These are phyloP conservation scores for Penicillium sp. DNA, from an alignment of 2,329 filamentous ascomycete genomes.

Conservation along the genomic window DNA sequence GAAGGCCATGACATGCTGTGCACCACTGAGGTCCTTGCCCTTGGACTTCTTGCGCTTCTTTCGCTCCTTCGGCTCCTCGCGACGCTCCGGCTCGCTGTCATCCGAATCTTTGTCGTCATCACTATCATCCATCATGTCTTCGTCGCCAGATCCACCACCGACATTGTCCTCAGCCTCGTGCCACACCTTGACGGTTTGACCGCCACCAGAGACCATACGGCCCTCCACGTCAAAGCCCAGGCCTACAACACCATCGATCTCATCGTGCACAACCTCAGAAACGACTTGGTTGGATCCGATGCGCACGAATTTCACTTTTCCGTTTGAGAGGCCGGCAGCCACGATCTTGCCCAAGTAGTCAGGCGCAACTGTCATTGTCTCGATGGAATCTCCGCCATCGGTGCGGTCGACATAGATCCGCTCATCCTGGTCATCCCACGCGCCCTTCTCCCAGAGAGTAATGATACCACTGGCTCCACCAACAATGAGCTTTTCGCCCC, in stretches of 20 bases:
- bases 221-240: slow-evolving; percentile 82
- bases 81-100: slow-evolving; percentile 49
- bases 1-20: slow-evolving; percentile 44
- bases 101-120: slow-evolving; percentile 44
- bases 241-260: slow-evolving; percentile 78
- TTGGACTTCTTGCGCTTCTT: slow-evolving; percentile 49
- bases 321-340: slow-evolving; percentile 78
- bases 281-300: slow-evolving; percentile 71
- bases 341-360: slow-evolving; percentile 67
- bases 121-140: slow-evolving; percentile 44
- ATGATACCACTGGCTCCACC: slow-evolving; percentile 77
- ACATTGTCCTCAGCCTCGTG: slow-evolving; percentile 62
- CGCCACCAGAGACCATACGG: slow-evolving; percentile 85
- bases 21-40: slow-evolving; percentile 41
- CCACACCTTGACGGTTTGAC: slow-evolving; percentile 86
- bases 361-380: slow-evolving; percentile 71
- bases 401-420: slow-evolving; percentile 71
- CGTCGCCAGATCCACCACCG: slow-evolving; percentile 44
- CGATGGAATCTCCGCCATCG: slow-evolving; percentile 72
- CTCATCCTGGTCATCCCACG: slow-evolving; percentile 94
- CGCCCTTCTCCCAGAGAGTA: slow-evolving; percentile 89
- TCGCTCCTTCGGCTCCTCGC: slow-evolving; percentile 43
- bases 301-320: slow-evolving; percentile 72
- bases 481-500: slow-evolving; percentile 72
- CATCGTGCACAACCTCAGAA: slow-evolving; percentile 70